A percentile compares a stretch with the other conserved stretches of the same genome.
These are phyloP conservation scores for Ricinus communis DNA, from an alignment of 345 rosid genomes.

Conservation along the genomic window DNA sequence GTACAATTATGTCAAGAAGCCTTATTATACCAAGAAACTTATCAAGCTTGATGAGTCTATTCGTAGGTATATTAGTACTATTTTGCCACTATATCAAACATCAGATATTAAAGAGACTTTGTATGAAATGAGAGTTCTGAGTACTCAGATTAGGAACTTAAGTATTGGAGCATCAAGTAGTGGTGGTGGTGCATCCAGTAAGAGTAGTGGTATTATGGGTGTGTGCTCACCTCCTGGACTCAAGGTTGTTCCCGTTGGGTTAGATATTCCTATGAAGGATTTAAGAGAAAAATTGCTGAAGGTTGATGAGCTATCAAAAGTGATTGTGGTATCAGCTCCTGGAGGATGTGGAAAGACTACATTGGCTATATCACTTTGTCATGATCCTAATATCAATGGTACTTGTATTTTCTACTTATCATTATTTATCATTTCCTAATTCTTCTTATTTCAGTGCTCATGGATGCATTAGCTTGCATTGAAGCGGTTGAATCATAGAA, in stretches of 20 bases:
- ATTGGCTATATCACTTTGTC: slow-evolving; percentile 26
- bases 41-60: slow-evolving; percentile 9
- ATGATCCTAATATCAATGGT: slow-evolving; percentile 20
- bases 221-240: slow-evolving; percentile 24
- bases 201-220: neutral
- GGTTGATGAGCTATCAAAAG: neutral
- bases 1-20: slow-evolving; percentile 1
- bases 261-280: slow-evolving; percentile 25
- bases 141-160: neutral
- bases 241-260: slow-evolving; percentile 24
- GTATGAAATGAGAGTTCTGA: neutral
- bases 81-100: neutral
- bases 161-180: neutral
- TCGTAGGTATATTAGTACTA: neutral
- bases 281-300: slow-evolving; percentile 18
- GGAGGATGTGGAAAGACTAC: slow-evolving; percentile 37
- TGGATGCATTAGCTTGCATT: neutral
- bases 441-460: neutral
- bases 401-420: neutral
- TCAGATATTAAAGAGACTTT: slow-evolving; percentile 12
- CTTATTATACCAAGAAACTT: slow-evolving; percentile 14
- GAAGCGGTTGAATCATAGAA: neutral
- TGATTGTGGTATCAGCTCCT: slow-evolving; percentile 28
- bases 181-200: neutral
- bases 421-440: neutral